Evolutionary conservation across 192 early-diverging fungal genomes (phyloP).

Genomic region (Coemansia sp.): DNA sequence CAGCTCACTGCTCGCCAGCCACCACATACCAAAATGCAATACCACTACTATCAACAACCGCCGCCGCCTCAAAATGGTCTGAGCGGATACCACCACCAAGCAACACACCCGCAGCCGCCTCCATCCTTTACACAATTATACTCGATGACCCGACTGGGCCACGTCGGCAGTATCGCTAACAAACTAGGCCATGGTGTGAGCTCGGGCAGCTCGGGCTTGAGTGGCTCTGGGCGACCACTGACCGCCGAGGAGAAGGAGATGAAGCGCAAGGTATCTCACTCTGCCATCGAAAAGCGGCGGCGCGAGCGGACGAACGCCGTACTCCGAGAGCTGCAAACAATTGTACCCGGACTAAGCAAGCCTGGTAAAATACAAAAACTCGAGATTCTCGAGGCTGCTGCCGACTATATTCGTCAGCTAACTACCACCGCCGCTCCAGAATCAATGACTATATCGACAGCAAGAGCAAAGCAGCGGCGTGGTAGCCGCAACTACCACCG

Average conservation of each 20-base stretch:
- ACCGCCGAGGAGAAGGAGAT: slow-evolving; percentile 66
- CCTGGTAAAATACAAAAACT: slow-evolving; percentile 58
- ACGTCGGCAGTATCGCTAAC: not conserved
- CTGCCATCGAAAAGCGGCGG: slow-evolving; percentile 84
- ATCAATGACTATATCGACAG: not conserved
- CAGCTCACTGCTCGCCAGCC: not conserved
- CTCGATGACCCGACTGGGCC: slow-evolving; percentile 9
- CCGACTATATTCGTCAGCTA: slow-evolving; percentile 52
- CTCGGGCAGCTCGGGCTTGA: not conserved
- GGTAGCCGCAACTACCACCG: slow-evolving; percentile 9
- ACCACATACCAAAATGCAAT: slow-evolving; percentile 11
- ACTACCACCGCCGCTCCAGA: slow-evolving; percentile 4
- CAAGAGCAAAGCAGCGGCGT: not conserved
- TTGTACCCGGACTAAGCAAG: slow-evolving; percentile 67
- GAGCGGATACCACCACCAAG: not conserved
- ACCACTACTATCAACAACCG: slow-evolving; percentile 4
- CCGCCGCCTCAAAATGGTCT: not conserved
- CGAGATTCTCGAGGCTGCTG: slow-evolving; percentile 55
- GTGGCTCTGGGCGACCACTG: slow-evolving; percentile 18
- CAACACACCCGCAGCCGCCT: not conserved
- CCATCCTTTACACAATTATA: not conserved
- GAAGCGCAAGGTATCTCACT: slow-evolving; percentile 85
- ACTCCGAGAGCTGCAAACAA: slow-evolving; percentile 74
- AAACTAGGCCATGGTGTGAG: not conserved
- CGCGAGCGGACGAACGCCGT: slow-evolving; percentile 90